Base-by-base conservation (phyloP, 306 rosid species). In the Vachellia collinsii region DNA sequence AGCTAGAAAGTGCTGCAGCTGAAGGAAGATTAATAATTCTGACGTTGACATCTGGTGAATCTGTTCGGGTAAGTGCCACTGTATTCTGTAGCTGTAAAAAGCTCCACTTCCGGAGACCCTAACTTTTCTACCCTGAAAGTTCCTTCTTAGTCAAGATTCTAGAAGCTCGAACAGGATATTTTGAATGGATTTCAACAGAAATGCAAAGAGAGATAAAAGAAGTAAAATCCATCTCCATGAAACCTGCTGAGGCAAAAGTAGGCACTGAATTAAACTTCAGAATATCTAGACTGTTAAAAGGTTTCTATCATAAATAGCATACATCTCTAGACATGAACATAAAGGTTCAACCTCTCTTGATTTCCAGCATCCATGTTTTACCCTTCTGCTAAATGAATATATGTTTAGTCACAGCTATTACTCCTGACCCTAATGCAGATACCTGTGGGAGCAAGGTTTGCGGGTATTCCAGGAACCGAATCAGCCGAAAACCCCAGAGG, bases 391-490 rank as follows among this genome's bases (percentile, higher is more conserved):
- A 50, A 50, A 12, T 50, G 56, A 50, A 50, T 50, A 16, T 50
- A 16, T 50, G n/a, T 50, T 50, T 43, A 43, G 12, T 43, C 46
- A 43, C 46, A 43, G 12, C 12, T 43, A 9, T 43, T 11, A 43
- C 46, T 43, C 46, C 46, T 43, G 46, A 43, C 46, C 12, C 50
- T 1, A 47, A 22, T 70, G 87, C 90, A 92, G 97, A 84, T 91
- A 67, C 97, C 97, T 3, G 64, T 84, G 0, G 98, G 94, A 84
- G 94, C 97, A 54, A 88, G 84, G 82, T 90, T 86, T 72, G 93
- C 92, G 85, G 92, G 92, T 58, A 90, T 92, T 83, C 97, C 97
- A 46, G 92, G 97, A 70, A 91, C 95, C 25, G 91, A 88, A 74
- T 84, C 91, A 17, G 77, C 71, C 8, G 94, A 91, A 71, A 81